Evolutionary conservation across 2,329 filamentous ascomycete genomes (phyloP), one percentile per base, ranked within the genome.

Genomic region (Zopfia rhizophila): DNA sequence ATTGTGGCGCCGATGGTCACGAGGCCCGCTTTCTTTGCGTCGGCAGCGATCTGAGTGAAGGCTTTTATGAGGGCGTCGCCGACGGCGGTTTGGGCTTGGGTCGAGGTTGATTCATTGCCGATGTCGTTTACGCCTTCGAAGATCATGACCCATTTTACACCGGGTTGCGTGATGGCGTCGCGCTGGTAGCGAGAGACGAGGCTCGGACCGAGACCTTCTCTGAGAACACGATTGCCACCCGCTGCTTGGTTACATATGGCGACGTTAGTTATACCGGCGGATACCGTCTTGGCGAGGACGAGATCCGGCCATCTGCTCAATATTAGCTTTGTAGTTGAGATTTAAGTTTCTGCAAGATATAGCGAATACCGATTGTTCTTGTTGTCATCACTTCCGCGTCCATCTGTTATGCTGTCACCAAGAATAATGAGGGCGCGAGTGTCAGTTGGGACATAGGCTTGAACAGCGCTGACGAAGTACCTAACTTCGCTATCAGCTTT

Each of bases 121-220:
- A 88, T 86, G 60, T 87, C 84, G 61, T 88, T 87, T 29, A 87
- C 83, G 10, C 85, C 84, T 63, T 85, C 81, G 63, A 86, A 88
- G 27, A 88, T 75, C 69, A 88, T 76, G 14, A 80, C 80, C 54
- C 83, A 86, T 56, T 75, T 75, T 3, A 83, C 78, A 3, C 80
- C 81, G 0, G 78, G 73, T 13, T 82, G 79, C 0, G 77, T 60
- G 2, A 88, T 72, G 2, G 85, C 78, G 60, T 88, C 85, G 8
- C 84, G 77, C 59, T 84, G 78, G 50, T 87, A 78, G 3, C 85
- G 81, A 24, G 75, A 72, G 22, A 87, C 67, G 1, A 82, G 76
- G 19, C 79, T 81, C 2, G 85, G 85, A 0, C 85, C 84, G 0
- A 86, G 73, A 0, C 84, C 81, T 38, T 84, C 83, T 7, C 70